phyloP scores from a whole-genome alignment of 2,329 filamentous ascomycete species.

The Clonostachys rhizophaga region DNA sequence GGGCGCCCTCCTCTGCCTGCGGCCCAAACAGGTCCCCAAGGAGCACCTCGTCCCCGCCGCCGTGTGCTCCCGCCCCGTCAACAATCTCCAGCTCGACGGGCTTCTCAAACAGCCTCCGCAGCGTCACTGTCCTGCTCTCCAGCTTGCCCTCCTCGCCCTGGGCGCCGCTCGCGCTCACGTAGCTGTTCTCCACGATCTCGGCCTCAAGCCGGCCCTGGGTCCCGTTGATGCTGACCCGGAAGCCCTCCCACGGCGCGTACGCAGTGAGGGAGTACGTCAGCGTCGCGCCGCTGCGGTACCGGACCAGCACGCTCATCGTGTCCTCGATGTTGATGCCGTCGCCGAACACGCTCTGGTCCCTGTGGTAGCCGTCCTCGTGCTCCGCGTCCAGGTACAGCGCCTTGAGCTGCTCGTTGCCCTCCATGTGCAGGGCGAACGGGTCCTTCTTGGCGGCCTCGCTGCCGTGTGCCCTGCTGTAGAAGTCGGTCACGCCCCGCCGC shows the following conservation, averaged over 20 bases:
- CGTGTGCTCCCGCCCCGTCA: slow-evolving; percentile 49
- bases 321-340: slow-evolving; percentile 63
- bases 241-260: slow-evolving; percentile 60
- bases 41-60: slow-evolving; percentile 53
- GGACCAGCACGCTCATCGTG: slow-evolving; percentile 56
- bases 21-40: slow-evolving; percentile 52
- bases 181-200: slow-evolving; percentile 58
- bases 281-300: slow-evolving; percentile 50
- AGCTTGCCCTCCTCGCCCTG: slow-evolving; percentile 49
- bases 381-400: slow-evolving; percentile 58
- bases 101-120: slow-evolving; percentile 52
- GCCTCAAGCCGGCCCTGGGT: slow-evolving; percentile 54
- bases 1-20: slow-evolving; percentile 13
- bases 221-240: slow-evolving; percentile 53
- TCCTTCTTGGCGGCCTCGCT: slow-evolving; percentile 45
- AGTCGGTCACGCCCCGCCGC: slow-evolving; percentile 36
- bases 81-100: slow-evolving; percentile 49
- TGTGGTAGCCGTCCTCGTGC: slow-evolving; percentile 57
- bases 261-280: slow-evolving; percentile 56
- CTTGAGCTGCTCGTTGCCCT: slow-evolving; percentile 46
- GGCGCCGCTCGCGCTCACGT: slow-evolving; percentile 56
- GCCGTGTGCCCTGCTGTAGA: slow-evolving; percentile 45
- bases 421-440: slow-evolving; percentile 54
- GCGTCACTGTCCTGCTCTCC: slow-evolving; percentile 39
- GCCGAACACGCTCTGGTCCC: slow-evolving; percentile 58